These are phyloP conservation scores for Royoungia palumana DNA, from an alignment of 768 basidiomycete genomes.

Conservation along the genomic window DNA sequence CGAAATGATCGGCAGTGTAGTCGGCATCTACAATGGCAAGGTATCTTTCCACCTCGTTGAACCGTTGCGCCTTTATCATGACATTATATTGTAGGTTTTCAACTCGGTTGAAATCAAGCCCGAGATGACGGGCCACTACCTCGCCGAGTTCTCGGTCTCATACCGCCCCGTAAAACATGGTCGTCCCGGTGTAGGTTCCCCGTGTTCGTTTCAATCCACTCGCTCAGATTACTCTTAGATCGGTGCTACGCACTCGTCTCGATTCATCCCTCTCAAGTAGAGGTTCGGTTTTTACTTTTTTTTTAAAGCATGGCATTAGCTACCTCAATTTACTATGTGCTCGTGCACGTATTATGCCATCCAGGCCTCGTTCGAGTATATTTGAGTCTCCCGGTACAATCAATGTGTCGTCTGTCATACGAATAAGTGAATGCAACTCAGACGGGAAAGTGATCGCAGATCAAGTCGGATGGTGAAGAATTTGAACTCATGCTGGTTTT, in stretches of 20 bases:
- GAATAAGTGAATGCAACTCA: conserved; percentile 33
- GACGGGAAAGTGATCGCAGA: no score
- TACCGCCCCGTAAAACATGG: conserved; percentile 99
- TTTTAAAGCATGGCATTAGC: conserved; percentile 20
- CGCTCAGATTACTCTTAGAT: conserved; percentile 46
- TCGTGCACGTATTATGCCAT: no score
- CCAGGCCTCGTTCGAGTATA: conserved; percentile 45
- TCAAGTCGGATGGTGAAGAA: no score
- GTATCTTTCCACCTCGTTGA: conserved; percentile 37
- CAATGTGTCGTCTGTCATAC: conserved; percentile 64
- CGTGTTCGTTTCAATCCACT: neutral
- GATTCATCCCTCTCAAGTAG: conserved; percentile 98
- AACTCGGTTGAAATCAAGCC: conserved; percentile 99
- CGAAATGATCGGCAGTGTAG: conserved; percentile 98
- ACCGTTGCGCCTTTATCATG: neutral
- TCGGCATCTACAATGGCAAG: conserved; percentile 99
- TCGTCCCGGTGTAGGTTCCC: conserved; percentile 87
- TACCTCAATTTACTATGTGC: conserved; percentile 23
- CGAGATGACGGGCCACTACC: conserved; percentile 99
- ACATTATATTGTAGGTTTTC: conserved; percentile 56
- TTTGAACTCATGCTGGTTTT: no score
- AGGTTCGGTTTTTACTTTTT: conserved; percentile 25
- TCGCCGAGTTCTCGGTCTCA: conserved; percentile 94
- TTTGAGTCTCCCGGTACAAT: no score
- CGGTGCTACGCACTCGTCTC: conserved; percentile 88